phyloP scores from a whole-genome alignment of 2,329 filamentous ascomycete species.

The Didymella keratinophila region DNA sequence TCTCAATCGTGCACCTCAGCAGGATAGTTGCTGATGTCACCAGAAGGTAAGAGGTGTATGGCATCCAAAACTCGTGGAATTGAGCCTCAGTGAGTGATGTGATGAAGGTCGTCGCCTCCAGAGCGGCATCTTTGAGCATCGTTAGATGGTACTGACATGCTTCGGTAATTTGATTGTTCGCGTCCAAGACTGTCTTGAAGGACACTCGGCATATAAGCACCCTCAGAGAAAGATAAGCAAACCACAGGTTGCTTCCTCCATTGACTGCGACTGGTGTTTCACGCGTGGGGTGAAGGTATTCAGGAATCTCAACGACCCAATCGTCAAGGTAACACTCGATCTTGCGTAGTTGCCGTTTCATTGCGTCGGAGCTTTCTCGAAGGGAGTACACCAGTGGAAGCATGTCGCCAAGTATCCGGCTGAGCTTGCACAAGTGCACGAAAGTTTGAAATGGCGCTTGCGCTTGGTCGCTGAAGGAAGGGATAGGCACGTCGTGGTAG shows the following conservation, averaged over 20 bases:
- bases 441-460: slow-evolving; percentile 16
- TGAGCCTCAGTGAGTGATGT: slow-evolving; percentile 19
- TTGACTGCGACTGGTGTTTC: slow-evolving; percentile 1
- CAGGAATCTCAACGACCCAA: slow-evolving; percentile 23
- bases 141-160: slow-evolving; percentile 23
- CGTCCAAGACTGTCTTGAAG: slow-evolving; percentile 20
- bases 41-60: slow-evolving; percentile 30
- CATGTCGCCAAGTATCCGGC: slow-evolving; percentile 27
- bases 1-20: slow-evolving; percentile 28
- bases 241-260: slow-evolving; percentile 30
- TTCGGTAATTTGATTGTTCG: slow-evolving; percentile 6
- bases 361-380: slow-evolving; percentile 8
- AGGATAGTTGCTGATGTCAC: slow-evolving; percentile 31
- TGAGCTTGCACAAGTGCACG: slow-evolving; percentile 28
- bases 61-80: slow-evolving; percentile 33
- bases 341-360: slow-evolving; percentile 21
- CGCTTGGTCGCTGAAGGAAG: neutral
- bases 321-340: slow-evolving; percentile 24
- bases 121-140: slow-evolving; percentile 23
- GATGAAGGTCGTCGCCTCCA: slow-evolving; percentile 16
- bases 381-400: slow-evolving; percentile 30
- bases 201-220: slow-evolving; percentile 25
- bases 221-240: slow-evolving; percentile 27
- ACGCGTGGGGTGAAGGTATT: slow-evolving; percentile 4
- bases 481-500: slow-evolving; percentile 27